A percentile compares a stretch with the other conserved stretches of the same genome.
These are phyloP conservation scores for Fusarium sambucinum DNA, from an alignment of 2,329 filamentous ascomycete genomes.

Conservation along the genomic window DNA sequence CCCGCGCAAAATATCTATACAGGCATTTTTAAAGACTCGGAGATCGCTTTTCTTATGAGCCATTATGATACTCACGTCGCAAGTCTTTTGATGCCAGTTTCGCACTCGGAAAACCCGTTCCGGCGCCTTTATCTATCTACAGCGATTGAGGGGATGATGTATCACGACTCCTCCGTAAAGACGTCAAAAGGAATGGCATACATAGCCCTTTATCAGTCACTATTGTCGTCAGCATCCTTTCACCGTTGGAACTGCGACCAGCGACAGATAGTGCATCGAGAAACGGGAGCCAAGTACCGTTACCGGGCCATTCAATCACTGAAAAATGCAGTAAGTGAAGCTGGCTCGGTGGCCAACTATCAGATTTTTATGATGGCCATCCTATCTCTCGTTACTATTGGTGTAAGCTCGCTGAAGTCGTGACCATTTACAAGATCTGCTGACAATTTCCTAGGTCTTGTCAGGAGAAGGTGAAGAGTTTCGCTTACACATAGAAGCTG, in stretches of 20 bases:
- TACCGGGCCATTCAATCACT: neutral
- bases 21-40: neutral
- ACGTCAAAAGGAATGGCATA: neutral
- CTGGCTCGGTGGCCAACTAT: neutral
- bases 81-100: neutral
- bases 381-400: constrained; percentile 5
- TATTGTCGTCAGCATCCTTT: constrained; percentile 1
- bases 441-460: neutral
- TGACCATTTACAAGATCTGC: neutral
- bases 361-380: constrained; percentile 3
- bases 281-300: constrained; percentile 2
- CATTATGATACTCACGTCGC: constrained; percentile 8
- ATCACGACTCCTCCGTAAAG: neutral
- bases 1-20: neutral
- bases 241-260: constrained; percentile 6
- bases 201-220: constrained; percentile 3
- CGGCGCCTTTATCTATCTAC: constrained; percentile 1
- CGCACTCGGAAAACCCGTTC: neutral
- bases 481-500: constrained; percentile 5
- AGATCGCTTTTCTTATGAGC: neutral
- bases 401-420: neutral
- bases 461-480: constrained; percentile 5
- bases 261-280: neutral
- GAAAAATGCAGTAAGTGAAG: neutral
- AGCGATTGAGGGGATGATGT: neutral